Evolutionary conservation across 1,284 basidiomycete genomes (phyloP).

Genomic region (Coniophora puteana): DNA sequence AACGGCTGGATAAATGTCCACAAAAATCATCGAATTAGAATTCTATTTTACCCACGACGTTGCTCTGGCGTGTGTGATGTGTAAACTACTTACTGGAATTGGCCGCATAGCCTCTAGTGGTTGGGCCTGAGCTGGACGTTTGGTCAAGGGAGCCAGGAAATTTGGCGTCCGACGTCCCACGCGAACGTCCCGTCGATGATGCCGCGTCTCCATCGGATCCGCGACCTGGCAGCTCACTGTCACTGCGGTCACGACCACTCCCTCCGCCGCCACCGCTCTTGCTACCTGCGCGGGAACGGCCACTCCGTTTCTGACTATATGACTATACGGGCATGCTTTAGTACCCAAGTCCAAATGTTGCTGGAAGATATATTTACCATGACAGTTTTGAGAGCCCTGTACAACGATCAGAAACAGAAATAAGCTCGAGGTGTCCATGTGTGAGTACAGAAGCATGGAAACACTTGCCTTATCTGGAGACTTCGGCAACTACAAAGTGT

Average conservation of each 20-base stretch:
- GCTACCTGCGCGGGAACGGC: constrained; percentile 48
- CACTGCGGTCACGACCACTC: constrained; percentile 36
- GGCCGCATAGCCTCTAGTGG: constrained; percentile 16
- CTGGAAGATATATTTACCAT: constrained; percentile 47
- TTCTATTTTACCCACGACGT: constrained; percentile 20
- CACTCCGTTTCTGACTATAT: constrained; percentile 66
- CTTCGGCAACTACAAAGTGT: constrained; percentile 86
- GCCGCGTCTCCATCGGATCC: constrained; percentile 30
- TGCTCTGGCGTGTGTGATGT: constrained; percentile 7
- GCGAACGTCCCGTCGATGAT: constrained; percentile 39
- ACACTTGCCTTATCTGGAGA: constrained; percentile 76
- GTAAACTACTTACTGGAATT: constrained; percentile 25
- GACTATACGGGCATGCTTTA: constrained; percentile 36
- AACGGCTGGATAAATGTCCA: constrained; percentile 18
- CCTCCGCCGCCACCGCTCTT: constrained; percentile 39
- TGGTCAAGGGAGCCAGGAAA: constrained; percentile 17
- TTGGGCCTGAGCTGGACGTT: constrained; percentile 16
- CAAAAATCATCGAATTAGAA: constrained; percentile 20
- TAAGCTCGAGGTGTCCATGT: constrained; percentile 12
- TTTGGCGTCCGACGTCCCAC: constrained; percentile 43
- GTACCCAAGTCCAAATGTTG: constrained; percentile 4
- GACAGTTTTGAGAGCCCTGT: constrained; percentile 69
- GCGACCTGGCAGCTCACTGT: constrained; percentile 36
- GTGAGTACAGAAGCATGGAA: constrained; percentile 5
- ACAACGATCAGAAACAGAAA: constrained; percentile 9